These are phyloP conservation scores for Backusella parvicylindrica DNA, from an alignment of 192 early-diverging fungal species.

Conservation along the genomic window DNA sequence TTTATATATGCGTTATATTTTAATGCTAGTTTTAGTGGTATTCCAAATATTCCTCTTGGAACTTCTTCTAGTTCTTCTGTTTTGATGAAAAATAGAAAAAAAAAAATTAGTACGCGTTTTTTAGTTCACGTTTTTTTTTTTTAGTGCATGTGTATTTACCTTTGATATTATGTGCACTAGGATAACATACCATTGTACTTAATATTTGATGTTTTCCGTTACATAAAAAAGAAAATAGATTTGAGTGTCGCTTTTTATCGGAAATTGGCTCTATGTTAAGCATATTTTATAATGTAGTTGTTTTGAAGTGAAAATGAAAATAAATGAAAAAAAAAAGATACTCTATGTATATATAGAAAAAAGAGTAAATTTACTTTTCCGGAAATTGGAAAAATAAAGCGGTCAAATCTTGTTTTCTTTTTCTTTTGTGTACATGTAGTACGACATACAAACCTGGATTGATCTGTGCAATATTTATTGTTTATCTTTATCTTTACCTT, in stretches of 20 bases:
- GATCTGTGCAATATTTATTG: not conserved
- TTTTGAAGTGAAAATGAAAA: not conserved
- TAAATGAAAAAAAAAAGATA: not conserved
- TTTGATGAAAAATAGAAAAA: not conserved
- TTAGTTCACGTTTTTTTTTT: not conserved
- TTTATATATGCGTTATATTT: constrained; percentile 7
- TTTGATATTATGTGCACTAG: not conserved
- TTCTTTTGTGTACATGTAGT: not conserved
- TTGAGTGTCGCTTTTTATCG: constrained; percentile 11
- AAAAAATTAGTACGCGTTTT: not conserved
- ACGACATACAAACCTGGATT: not conserved
- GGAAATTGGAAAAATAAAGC: not conserved
- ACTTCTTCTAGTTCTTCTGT: not conserved
- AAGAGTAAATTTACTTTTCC: not conserved
- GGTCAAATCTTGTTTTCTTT: not conserved
- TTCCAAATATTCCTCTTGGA: constrained; percentile 20
- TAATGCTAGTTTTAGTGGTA: constrained; percentile 19
- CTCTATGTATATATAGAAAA: not conserved
- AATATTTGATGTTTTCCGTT: constrained; percentile 14
- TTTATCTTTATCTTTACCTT: too few relatives aligned
- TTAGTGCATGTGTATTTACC: not conserved
- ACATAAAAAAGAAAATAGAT: constrained; percentile 14
- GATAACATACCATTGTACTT: not conserved
- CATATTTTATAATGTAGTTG: constrained; percentile 6
- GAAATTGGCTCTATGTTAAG: not conserved